Evolutionary conservation across 75 land plant species (phyloP).

Genomic region (Cryptomeria japonica): DNA sequence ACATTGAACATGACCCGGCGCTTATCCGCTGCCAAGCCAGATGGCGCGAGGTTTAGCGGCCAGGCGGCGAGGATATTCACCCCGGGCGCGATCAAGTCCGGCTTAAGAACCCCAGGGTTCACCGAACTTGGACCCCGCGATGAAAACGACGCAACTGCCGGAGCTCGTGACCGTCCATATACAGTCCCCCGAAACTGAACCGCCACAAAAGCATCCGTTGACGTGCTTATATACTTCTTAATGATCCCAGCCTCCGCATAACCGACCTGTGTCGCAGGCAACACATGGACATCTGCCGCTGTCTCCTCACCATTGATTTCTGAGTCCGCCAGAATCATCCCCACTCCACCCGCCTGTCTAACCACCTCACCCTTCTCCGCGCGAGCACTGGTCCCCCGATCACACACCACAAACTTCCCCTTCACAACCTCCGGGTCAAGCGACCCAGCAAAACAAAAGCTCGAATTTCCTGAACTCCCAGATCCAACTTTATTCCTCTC

Average conservation of each 20-base stretch:
- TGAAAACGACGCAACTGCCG: conserved; percentile 46
- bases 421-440: conserved; percentile 21
- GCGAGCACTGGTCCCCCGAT: conserved; percentile 17
- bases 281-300: conserved; percentile 31
- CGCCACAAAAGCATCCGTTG: conserved; percentile 14
- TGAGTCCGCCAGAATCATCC: conserved; percentile 30
- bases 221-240: conserved; percentile 14
- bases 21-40: conserved; percentile 16
- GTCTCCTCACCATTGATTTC: conserved; percentile 30
- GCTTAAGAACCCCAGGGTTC: conserved; percentile 27
- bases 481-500: no score
- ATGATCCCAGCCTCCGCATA: conserved; percentile 4
- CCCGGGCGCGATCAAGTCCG: conserved; percentile 36
- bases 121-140: conserved; percentile 32
- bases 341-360: conserved; percentile 39
- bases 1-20: conserved; percentile 36
- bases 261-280: conserved; percentile 30
- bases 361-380: conserved; percentile 26
- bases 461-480: neutral
- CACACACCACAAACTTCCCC: conserved; percentile 44
- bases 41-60: conserved; percentile 23
- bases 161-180: conserved; percentile 22
- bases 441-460: neutral
- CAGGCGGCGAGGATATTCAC: conserved; percentile 43
- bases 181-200: conserved; percentile 29